Percentiles rank a stretch among this genome's conserved stretches.
phyloP scores from a whole-genome alignment of 2,329 filamentous ascomycete genomes.

The Tolypocladium endophyticum region DNA sequence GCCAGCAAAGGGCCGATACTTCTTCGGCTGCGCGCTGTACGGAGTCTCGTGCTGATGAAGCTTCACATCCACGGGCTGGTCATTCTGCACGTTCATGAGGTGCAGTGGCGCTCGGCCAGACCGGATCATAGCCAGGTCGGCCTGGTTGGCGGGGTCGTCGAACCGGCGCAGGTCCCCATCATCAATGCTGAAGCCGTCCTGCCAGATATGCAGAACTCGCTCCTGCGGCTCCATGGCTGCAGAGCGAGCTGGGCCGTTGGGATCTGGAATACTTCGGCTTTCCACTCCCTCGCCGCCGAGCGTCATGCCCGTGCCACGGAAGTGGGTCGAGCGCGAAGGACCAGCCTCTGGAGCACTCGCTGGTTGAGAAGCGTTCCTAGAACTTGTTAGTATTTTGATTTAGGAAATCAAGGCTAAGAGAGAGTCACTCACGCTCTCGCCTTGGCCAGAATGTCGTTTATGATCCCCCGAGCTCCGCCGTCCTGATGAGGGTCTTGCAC shows the following conservation, averaged over 20 bases:
- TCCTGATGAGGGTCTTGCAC: constrained; percentile 50
- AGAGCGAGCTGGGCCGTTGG: constrained; percentile 23
- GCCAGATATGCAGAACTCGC: constrained; percentile 69
- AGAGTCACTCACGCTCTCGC: constrained; percentile 42
- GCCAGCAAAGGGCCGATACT: constrained; percentile 67
- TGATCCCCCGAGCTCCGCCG: constrained; percentile 41
- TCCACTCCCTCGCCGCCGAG: constrained; percentile 68
- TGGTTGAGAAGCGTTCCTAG: constrained; percentile 50
- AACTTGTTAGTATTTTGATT: constrained; percentile 4
- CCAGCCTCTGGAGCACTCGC: constrained; percentile 38
- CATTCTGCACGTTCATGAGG: constrained; percentile 64
- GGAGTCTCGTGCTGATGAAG: constrained; percentile 63
- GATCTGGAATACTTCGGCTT: constrained; percentile 58
- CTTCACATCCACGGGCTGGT: constrained; percentile 70
- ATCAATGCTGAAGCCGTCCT: constrained; percentile 76
- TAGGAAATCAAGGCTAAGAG: neutral
- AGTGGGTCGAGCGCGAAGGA: constrained; percentile 41
- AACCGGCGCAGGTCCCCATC: constrained; percentile 70
- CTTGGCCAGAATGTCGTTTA: constrained; percentile 54
- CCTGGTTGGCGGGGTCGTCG: constrained; percentile 65
- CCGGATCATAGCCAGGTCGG: constrained; percentile 65
- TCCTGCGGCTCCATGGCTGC: constrained; percentile 41
- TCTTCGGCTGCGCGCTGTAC: constrained; percentile 61
- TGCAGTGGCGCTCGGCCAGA: constrained; percentile 66
- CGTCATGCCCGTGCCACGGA: constrained; percentile 63